Percentiles rank a stretch among this genome's conserved stretches.
Conservation (phyloP, 176 grass and related monocot genomes). For the Ampelocalamus luodianensis region DNA sequence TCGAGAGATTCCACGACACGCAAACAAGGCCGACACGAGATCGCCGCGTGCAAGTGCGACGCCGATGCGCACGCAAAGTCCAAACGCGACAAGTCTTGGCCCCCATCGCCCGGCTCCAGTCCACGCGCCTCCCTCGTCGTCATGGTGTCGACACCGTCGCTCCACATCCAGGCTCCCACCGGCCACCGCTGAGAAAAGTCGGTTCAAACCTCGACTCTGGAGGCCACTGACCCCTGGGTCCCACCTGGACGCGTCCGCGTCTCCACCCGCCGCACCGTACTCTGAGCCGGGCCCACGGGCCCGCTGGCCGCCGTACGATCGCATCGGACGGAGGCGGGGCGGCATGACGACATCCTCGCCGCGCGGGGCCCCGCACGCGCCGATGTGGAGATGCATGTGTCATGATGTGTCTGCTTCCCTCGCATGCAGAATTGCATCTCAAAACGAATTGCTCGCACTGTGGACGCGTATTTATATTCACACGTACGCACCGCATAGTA, state of each 20-base stretch:
- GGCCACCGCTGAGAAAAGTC: background rate
- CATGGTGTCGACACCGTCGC: conserved; percentile 64
- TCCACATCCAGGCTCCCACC: background rate
- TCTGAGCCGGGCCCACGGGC: too few species aligned
- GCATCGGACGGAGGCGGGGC: background rate
- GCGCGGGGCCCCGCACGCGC: background rate
- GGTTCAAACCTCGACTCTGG: background rate
- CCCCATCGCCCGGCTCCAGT: background rate
- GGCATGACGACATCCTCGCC: conserved; percentile 46
- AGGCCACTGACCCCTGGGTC: background rate
- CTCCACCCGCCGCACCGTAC: background rate
- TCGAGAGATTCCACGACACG: background rate
- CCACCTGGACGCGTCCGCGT: background rate
- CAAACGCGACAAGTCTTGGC: background rate
- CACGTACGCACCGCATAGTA: too few species aligned
- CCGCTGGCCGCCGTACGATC: background rate
- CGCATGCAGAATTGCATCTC: background rate
- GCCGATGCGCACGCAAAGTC: background rate
- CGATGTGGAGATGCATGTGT: background rate
- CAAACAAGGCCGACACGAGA: background rate
- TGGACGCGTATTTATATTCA: conserved; percentile 14
- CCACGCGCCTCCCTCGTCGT: conserved; percentile 27
- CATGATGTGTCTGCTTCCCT: background rate
- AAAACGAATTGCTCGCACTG: background rate
- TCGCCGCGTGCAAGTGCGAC: background rate